phyloP scores from a whole-genome alignment of 352 stramenopile species.

The Peronospora tabacina region DNA sequence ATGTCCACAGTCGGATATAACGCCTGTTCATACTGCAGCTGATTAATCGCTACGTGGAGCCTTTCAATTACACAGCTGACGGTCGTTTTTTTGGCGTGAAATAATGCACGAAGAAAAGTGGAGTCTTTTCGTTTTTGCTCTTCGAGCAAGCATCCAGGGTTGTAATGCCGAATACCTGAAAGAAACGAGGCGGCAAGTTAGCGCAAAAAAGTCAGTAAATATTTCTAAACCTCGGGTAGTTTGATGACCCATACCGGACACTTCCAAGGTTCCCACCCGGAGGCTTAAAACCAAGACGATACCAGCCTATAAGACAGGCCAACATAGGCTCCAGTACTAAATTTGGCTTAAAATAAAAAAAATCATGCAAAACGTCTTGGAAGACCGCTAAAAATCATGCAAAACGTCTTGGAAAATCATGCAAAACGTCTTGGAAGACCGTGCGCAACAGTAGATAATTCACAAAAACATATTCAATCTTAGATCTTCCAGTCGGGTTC shows the following conservation, averaged over 20 bases:
- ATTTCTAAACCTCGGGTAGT: too few species aligned
- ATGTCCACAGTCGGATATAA: not conserved
- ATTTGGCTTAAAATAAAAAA: not conserved
- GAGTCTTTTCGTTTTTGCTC: not conserved
- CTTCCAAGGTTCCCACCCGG: too few species aligned
- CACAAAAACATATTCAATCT: too few species aligned
- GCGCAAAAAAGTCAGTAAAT: not conserved
- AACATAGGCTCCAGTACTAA: not conserved
- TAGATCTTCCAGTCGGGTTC: not conserved
- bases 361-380: slow-evolving; percentile 2
- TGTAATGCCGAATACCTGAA: not conserved
- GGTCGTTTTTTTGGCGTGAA: not conserved
- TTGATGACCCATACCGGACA: too few species aligned
- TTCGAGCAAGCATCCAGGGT: not conserved
- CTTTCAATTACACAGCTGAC: not conserved
- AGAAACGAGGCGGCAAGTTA: not conserved
- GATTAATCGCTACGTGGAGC: not conserved
- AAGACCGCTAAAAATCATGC: too few species aligned
- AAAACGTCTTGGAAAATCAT: too few species aligned
- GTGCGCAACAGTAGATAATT: too few species aligned
- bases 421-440: too few species aligned
- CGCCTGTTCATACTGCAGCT: not conserved
- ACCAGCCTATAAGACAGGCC: not conserved
- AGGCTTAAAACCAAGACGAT: not conserved
- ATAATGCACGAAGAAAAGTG: not conserved